phyloP scores from a whole-genome alignment of 805 yeast genomes.

The Candida germanica region DNA sequence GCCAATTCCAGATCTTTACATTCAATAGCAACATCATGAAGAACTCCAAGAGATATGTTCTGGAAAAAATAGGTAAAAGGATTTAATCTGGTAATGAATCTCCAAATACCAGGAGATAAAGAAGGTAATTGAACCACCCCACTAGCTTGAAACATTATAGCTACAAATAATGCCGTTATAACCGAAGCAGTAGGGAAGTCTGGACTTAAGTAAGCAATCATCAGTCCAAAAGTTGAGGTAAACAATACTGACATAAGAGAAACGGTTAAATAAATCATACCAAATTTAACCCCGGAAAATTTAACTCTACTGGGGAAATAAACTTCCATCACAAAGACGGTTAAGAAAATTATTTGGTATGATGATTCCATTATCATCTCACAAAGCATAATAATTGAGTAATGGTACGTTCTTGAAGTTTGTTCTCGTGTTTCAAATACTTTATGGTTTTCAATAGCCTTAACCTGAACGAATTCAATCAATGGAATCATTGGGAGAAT shows the following conservation, averaged over 20 bases:
- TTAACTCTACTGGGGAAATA: slow-evolving; percentile 71
- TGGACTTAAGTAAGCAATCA: slow-evolving; percentile 23
- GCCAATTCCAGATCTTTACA: slow-evolving; percentile 25
- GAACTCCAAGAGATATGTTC: slow-evolving; percentile 40
- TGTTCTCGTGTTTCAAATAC: slow-evolving; percentile 45
- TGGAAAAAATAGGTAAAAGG: slow-evolving; percentile 64
- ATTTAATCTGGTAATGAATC: slow-evolving; percentile 73
- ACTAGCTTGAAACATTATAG: slow-evolving; percentile 34
- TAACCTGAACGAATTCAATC: slow-evolving; percentile 36
- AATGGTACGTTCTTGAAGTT: slow-evolving; percentile 42
- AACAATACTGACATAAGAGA: slow-evolving; percentile 21
- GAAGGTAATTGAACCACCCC: slow-evolving; percentile 27
- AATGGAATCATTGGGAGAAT: slow-evolving; percentile 34
- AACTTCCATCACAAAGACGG: slow-evolving; percentile 35
- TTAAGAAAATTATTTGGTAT: slow-evolving; percentile 44
- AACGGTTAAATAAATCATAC: slow-evolving; percentile 28
- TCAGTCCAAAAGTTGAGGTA: slow-evolving; percentile 32
- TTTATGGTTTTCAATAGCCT: slow-evolving; percentile 40
- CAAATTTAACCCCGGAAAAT: slow-evolving; percentile 35
- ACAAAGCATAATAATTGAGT: slow-evolving; percentile 39
- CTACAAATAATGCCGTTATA: slow-evolving; percentile 24
- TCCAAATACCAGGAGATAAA: slow-evolving; percentile 48
- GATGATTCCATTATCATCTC: slow-evolving; percentile 45
- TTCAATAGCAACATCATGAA: slow-evolving; percentile 35
- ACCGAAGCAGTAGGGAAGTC: slow-evolving; percentile 32